phyloP scores from a whole-genome alignment of 495 filamentous ascomycete genomes.

The Podospora pseudoanserina region DNA sequence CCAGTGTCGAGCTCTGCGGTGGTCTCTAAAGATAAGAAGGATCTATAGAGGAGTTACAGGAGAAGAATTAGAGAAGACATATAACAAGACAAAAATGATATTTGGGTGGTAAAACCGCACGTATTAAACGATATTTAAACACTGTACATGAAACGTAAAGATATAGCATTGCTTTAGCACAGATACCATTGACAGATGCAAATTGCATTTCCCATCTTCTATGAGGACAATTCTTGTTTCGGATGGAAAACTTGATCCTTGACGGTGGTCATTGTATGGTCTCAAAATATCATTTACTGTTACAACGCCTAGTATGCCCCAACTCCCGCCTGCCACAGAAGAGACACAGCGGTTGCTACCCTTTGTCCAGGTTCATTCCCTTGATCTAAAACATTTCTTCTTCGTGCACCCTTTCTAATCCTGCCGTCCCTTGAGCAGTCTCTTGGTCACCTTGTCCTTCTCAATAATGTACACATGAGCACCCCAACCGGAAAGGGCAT shows the following conservation, averaged over 20 bases:
- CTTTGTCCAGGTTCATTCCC: background rate
- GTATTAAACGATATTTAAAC: background rate
- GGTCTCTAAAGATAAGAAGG: slow-evolving; percentile 41
- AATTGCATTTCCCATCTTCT: background rate
- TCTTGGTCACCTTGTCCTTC: slow-evolving; percentile 99
- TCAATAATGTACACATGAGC: slow-evolving; percentile 98
- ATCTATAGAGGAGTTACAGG: slow-evolving; percentile 23
- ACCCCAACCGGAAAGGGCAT: slow-evolving; percentile 96
- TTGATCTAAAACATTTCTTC: background rate
- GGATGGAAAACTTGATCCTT: too few species aligned
- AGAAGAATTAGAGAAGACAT: background rate
- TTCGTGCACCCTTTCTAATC: slow-evolving; percentile 39
- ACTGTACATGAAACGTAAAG: background rate
- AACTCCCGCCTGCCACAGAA: background rate
- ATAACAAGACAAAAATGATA: background rate
- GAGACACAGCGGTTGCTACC: background rate
- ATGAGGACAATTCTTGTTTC: background rate
- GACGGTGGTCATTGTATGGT: background rate
- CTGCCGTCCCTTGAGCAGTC: slow-evolving; percentile 84
- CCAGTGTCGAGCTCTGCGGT: slow-evolving; percentile 16
- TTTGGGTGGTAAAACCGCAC: background rate
- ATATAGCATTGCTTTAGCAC: background rate
- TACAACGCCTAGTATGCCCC: slow-evolving; percentile 17
- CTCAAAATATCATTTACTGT: slow-evolving; percentile 7
- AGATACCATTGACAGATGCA: background rate